phyloP scores from a whole-genome alignment of 352 stramenopile species.

The Globisporangium solare region DNA sequence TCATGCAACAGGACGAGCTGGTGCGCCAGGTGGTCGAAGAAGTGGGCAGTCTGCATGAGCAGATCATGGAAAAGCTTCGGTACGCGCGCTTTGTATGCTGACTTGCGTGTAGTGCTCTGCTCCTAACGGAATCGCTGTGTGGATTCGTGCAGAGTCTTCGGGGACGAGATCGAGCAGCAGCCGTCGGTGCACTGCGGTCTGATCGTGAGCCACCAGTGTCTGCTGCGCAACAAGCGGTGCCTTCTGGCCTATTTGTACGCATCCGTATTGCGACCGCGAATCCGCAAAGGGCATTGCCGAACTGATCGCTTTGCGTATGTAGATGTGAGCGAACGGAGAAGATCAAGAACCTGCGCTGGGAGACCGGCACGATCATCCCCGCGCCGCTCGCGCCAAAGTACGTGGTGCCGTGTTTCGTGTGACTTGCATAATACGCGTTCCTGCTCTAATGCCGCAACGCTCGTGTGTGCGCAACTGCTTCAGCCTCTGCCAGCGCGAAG shows the following conservation, averaged over 20 bases:
- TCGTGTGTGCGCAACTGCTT: neutral
- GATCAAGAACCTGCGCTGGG: slow-evolving; percentile 88
- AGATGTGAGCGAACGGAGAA: slow-evolving; percentile 79
- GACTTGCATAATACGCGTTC: neutral
- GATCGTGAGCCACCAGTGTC: slow-evolving; percentile 86
- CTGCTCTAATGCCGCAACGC: too few species aligned
- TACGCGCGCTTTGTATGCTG: slow-evolving; percentile 11
- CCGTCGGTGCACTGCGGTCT: slow-evolving; percentile 65
- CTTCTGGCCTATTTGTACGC: slow-evolving; percentile 84
- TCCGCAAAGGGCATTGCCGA: neutral
- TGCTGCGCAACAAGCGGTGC: slow-evolving; percentile 89
- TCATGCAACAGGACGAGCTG: slow-evolving; percentile 54
- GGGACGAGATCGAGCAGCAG: slow-evolving; percentile 58
- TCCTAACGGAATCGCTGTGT: slow-evolving; percentile 4
- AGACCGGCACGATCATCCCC: slow-evolving; percentile 87
- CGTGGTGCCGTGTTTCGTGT: slow-evolving; percentile 3
- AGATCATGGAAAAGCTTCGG: slow-evolving; percentile 74
- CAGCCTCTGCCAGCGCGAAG: slow-evolving; percentile 78
- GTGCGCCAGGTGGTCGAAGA: slow-evolving; percentile 82
- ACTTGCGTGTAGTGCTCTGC: neutral
- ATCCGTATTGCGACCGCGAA: neutral
- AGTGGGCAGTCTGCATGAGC: slow-evolving; percentile 53
- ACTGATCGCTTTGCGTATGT: neutral
- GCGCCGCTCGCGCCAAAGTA: slow-evolving; percentile 66
- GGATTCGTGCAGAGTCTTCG: slow-evolving; percentile 36